Conservation (phyloP, 2,329 filamentous ascomycete genomes). For the Aspergillus neotritici region DNA sequence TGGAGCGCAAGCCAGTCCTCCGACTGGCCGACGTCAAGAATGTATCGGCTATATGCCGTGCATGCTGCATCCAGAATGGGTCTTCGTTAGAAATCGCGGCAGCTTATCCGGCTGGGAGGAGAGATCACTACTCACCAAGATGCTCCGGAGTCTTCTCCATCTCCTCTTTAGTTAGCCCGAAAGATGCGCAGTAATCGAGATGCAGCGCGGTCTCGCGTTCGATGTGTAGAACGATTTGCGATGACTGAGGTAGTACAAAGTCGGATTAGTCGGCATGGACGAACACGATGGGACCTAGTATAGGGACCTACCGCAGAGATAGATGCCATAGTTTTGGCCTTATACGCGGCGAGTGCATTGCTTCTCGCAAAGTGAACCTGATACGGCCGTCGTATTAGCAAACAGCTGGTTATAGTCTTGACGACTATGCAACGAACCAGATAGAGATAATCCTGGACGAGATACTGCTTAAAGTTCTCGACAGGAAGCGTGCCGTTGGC, state of each 20-base stretch:
- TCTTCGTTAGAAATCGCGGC: slow-evolving; percentile 2
- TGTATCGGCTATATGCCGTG: slow-evolving; percentile 76
- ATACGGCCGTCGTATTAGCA: background rate
- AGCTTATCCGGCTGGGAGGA: background rate
- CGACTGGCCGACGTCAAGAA: slow-evolving; percentile 80
- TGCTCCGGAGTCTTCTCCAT: slow-evolving; percentile 70
- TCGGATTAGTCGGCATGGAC: background rate
- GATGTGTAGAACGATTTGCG: slow-evolving; percentile 69
- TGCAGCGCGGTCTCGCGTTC: slow-evolving; percentile 76
- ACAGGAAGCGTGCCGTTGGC: slow-evolving; percentile 69
- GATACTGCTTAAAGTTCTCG: slow-evolving; percentile 77
- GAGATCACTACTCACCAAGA: slow-evolving; percentile 51
- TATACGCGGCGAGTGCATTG: slow-evolving; percentile 80
- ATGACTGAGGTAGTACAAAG: slow-evolving; percentile 44
- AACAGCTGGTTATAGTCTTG: background rate
- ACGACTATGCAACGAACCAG: slow-evolving; percentile 49
- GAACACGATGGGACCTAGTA: background rate
- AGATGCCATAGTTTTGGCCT: slow-evolving; percentile 66
- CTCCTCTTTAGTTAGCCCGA: slow-evolving; percentile 68
- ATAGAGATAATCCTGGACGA: slow-evolving; percentile 89
- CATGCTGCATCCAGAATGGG: slow-evolving; percentile 50
- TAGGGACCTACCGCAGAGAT: slow-evolving; percentile 59
- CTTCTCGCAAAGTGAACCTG: slow-evolving; percentile 82
- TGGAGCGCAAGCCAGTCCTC: slow-evolving; percentile 86
- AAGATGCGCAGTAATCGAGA: slow-evolving; percentile 72